Evolutionary conservation across 768 basidiomycete genomes (phyloP), one percentile per base, ranked within the genome.

Genomic region (Suillus sp.): DNA sequence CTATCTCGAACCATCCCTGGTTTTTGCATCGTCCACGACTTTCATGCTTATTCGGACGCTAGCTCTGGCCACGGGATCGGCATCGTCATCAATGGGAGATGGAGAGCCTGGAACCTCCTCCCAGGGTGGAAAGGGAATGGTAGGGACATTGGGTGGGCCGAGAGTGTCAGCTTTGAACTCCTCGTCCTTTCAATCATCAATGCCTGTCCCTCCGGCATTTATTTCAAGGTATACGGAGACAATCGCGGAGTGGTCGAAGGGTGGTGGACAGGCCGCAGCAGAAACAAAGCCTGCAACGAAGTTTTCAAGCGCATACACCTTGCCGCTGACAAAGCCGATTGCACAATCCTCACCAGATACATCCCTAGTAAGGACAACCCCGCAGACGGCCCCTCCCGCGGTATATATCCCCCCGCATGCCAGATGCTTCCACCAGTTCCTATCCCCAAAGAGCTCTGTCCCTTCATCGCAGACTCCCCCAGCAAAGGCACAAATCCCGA

Each of bases 61-160:
- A 81, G 79, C 70, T 75, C 74, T 1, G 69, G 66, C 0, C 57
- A 69, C 5, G 77, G 80, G 0, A 75, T 80, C 35, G 73, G 71
- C 2, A 75, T 81, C 61, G 1, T 20, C 13, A 42, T 63, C 35
- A 22, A 48, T 2, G 18, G 58, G 1, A 18, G 27, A 5, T 63
- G 62, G 80, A 54, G 75, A 25, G 77, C 75, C 1, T 78, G 75
- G 73, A 16, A 63, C 4, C 72, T 79, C 16, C 50, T 71, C 4
- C 71, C 68, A 10, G 72, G 71, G 0, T 80, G 78, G 79, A 65
- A 73, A 25, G 27, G 58, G 0, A 66, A 72, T 25, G 62, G 69
- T 1, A 37, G 73, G 2, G 78, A 83, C 62, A 84, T 84, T 60
- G 69, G 69, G 0, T 84, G 83, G 81, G 81, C 80, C 10, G 81